Percentiles rank a stretch among this genome's conserved stretches.
phyloP scores from a whole-genome alignment of 2,329 filamentous ascomycete genomes.

The Apiospora marii region DNA sequence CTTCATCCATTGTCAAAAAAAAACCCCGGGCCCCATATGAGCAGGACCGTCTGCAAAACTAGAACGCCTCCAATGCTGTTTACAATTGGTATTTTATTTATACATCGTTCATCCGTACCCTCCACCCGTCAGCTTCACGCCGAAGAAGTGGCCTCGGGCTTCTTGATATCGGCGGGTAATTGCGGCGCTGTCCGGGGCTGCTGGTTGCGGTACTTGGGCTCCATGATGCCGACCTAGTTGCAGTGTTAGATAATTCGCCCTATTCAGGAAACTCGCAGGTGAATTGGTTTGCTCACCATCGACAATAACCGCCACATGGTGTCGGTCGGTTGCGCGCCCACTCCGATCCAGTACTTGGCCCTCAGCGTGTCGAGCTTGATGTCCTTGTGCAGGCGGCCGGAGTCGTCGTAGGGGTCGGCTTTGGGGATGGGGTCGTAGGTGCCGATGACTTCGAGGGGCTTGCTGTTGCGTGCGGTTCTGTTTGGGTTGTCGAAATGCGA shows the following conservation, averaged over 20 bases:
- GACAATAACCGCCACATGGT: conserved; percentile 85
- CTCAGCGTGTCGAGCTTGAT: conserved; percentile 83
- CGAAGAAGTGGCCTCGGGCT: conserved; percentile 8
- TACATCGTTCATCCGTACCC: background rate
- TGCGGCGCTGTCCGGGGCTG: conserved; percentile 38
- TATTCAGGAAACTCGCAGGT: too few species aligned
- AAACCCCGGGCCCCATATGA: background rate
- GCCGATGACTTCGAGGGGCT: conserved; percentile 91
- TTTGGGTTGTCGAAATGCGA: background rate
- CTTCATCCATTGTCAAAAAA: background rate
- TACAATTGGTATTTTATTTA: conserved; percentile 27
- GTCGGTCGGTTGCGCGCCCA: conserved; percentile 93
- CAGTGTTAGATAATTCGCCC: background rate
- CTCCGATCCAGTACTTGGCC: conserved; percentile 95
- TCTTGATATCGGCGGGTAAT: conserved; percentile 33
- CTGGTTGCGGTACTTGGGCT: conserved; percentile 46
- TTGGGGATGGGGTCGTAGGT: conserved; percentile 76
- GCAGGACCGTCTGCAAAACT: background rate
- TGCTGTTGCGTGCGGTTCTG: conserved; percentile 85
- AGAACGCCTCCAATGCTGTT: conserved; percentile 18
- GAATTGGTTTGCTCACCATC: conserved; percentile 65
- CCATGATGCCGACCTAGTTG: conserved; percentile 47
- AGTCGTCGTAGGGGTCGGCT: conserved; percentile 64
- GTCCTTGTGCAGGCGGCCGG: conserved; percentile 84
- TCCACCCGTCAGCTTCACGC: background rate